Base-by-base conservation (phyloP, 2,329 filamentous ascomycete genomes). In the Rhinocladiella similis region DNA sequence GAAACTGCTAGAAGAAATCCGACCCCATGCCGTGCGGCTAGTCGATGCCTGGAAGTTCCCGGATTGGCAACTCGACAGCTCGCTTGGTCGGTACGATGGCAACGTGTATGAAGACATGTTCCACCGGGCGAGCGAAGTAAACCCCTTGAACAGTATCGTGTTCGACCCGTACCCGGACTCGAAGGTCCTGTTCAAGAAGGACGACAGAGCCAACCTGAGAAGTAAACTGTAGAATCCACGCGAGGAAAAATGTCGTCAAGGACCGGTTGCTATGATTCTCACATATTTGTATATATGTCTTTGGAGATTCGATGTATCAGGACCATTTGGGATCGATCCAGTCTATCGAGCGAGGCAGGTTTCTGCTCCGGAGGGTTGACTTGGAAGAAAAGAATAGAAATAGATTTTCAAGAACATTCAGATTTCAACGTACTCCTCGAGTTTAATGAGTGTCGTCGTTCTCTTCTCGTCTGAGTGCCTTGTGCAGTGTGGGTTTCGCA, bases 61-160 rank as follows among this genome's bases (percentile, higher is more conserved):
- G 1, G 88, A 91, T 68, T 91, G 86, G 86, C 86, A 89, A 65
- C 79, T 91, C 1, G 88, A 91, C 68, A 86, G 82, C 65, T 84
- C 83, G 56, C 70, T 91, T 38, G 88, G 89, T 1, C 77, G 87
- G 1, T 82, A 81, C 42, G 88, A 91, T 59, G 88, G 89, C 18
- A 85, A 87, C 65, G 88, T 91, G 1, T 91, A 91, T 64, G 86
- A 89, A 69, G 88, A 91, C 65, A 79, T 91, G 76, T 91, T 91
- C 73, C 77, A 85, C 66, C 76, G 88, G 13, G 89, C 88, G 0
- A 86, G 83, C 59, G 81, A 89, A 75, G 72, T 87, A 65, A 91
- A 91, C 67, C 88, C 88, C 1, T 73, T 91, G 43, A 91, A 91
- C 67, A 80, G 83, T 16, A 75, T 90, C 54, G 85, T 85, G 0